phyloP scores from a whole-genome alignment of 768 basidiomycete species.

The Suillus placidus region DNA sequence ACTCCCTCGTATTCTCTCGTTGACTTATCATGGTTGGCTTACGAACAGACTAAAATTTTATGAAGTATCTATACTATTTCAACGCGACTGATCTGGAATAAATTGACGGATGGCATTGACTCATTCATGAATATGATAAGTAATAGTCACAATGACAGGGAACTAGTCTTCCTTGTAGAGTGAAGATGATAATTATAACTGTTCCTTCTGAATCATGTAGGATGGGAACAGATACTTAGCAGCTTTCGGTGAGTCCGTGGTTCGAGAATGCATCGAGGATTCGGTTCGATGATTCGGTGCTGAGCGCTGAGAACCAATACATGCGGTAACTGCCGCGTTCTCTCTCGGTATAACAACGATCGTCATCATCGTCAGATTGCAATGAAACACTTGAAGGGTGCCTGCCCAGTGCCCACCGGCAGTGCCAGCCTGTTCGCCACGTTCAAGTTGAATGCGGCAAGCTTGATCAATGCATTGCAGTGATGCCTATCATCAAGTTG shows the following conservation, averaged over 20 bases:
- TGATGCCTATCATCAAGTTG: neutral
- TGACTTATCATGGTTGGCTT: neutral
- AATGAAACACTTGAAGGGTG: neutral
- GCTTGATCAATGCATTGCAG: neutral
- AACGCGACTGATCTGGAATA: neutral
- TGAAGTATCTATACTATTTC: neutral
- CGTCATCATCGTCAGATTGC: neutral
- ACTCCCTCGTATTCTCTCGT: neutral
- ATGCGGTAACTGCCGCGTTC: neutral
- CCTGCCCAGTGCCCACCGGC: too few relatives aligned
- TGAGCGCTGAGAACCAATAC: neutral
- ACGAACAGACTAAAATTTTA: neutral
- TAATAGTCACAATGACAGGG: neutral
- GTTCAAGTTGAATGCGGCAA: neutral
- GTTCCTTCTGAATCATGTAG: neutral
- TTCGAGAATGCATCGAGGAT: neutral
- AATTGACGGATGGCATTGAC: neutral
- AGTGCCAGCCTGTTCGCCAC: neutral
- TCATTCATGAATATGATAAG: neutral
- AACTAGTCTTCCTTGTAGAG: neutral
- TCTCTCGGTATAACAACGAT: neutral
- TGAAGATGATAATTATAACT: neutral
- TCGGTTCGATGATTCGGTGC: neutral
- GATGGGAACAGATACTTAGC: neutral
- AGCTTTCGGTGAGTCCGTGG: neutral